Base-by-base conservation (phyloP, 176 grass and related monocot genomes). In the Elymus sibiricus region DNA sequence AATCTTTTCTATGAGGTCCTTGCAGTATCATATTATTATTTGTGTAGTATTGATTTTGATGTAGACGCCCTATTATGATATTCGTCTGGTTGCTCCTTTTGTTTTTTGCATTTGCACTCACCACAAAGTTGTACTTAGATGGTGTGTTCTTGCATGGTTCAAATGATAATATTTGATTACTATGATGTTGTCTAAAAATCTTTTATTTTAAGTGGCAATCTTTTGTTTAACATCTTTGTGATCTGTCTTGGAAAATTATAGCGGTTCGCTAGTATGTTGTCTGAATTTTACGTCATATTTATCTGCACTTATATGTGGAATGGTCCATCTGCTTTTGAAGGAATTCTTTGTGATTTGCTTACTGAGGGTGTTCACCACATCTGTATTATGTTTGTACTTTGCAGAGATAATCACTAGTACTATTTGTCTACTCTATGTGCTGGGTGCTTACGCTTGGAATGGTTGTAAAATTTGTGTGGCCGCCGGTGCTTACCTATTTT, bases 121-220 rank as follows among this genome's bases (percentile, higher is more conserved):
- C 22, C 39, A 25, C 5, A 19, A 19, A 72, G 22, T 3, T 67
- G 8, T 2, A 65, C 60, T 9, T 1, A 28, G 4, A 34, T 67
- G 59, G 74, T 43, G 24, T 43, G 55, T 66, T 64, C 39, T 73
- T 83, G 79, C 74, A 74, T 87, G 74, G 64, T 79, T 79, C 65
- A 87, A 87, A 83, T 83, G 73, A 83, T 64, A 31, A 55, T 81
- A 32, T 75, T 39, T 82, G 55, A 58, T 72, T 14, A 43, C 64
- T 11, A 29, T 77, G 72, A 71, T 86, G 86, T 32, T 58, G 35
- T 62, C 27, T 21, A 55, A 73, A 73, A 42, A 70, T 90, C 72
- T 90, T 90, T 70, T 5, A 19, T 67, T 90, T 80, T 66, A 90
- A 83, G 56, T 83, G 64, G 79, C 13, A 51, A 82, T 66, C 74